phyloP scores from a whole-genome alignment of 306 rosid species.

The Neltuma alba region DNA sequence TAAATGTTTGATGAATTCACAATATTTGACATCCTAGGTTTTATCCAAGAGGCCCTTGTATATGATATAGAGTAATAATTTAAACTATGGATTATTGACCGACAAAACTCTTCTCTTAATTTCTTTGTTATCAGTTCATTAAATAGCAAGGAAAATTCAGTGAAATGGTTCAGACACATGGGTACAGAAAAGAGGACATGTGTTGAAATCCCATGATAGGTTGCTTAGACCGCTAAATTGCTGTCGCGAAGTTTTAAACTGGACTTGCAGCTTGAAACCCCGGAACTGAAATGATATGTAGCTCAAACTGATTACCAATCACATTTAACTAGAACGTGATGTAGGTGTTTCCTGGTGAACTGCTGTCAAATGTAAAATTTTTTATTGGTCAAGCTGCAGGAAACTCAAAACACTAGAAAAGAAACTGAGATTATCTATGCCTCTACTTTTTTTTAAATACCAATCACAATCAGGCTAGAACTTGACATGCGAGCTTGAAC shows the following conservation, averaged over 20 bases:
- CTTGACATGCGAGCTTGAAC: neutral
- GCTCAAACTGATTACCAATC: neutral
- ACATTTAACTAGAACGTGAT: neutral
- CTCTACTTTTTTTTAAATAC: neutral
- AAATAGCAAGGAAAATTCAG: neutral
- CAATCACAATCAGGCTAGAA: neutral
- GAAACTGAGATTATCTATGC: neutral
- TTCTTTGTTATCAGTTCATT: neutral
- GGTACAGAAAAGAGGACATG: neutral
- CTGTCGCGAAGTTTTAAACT: neutral
- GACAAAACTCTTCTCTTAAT: neutral
- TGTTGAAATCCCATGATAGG: neutral
- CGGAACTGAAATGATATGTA: neutral
- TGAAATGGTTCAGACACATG: neutral
- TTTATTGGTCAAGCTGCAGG: neutral
- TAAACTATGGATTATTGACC: neutral
- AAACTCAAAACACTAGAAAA: neutral
- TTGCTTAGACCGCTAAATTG: neutral
- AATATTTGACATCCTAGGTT: neutral
- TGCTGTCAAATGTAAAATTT: neutral
- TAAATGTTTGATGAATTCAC: slow-evolving; percentile 12
- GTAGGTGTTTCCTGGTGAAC: neutral
- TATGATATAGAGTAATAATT: neutral
- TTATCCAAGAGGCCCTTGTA: neutral
- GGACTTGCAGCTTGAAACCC: neutral